Conservation (phyloP, 1,139 yeast species). For the Yamadazyma oceani region DNA sequence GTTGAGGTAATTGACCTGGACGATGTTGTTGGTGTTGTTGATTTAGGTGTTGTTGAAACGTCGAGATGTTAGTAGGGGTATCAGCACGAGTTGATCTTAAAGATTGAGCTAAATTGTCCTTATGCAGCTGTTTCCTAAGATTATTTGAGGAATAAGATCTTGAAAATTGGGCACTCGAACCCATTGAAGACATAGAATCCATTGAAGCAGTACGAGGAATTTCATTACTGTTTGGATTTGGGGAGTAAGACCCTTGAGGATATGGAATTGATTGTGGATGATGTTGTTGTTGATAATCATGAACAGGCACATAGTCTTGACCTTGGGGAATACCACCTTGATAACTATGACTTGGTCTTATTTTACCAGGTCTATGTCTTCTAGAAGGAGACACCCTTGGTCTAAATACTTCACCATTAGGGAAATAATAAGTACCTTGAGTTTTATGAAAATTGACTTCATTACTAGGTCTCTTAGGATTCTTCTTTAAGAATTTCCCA, state of each 20-base stretch:
- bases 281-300: background rate
- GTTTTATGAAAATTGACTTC: slow-evolving; percentile 15
- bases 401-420: slow-evolving; percentile 56
- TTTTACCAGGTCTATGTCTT: slow-evolving; percentile 38
- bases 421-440: slow-evolving; percentile 45
- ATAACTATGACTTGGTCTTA: slow-evolving; percentile 10
- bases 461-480: slow-evolving; percentile 23
- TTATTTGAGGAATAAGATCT: slow-evolving; percentile 23
- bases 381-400: slow-evolving; percentile 41
- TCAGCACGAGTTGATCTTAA: slow-evolving; percentile 30
- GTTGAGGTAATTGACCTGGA: slow-evolving; percentile 18
- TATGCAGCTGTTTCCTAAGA: slow-evolving; percentile 19
- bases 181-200: slow-evolving; percentile 12
- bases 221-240: background rate
- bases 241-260: background rate
- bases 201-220: slow-evolving; percentile 13
- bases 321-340: background rate
- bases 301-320: background rate
- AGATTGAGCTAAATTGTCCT: slow-evolving; percentile 26
- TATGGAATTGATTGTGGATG: background rate
- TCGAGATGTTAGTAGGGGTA: slow-evolving; percentile 31
- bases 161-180: slow-evolving; percentile 12
- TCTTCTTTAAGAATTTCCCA: slow-evolving; percentile 27
- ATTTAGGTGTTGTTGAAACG: slow-evolving; percentile 18
- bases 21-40: slow-evolving; percentile 19